These are phyloP conservation scores for Cyanodermella asteris DNA, from an alignment of 2,329 filamentous ascomycete genomes.

Conservation along the genomic window DNA sequence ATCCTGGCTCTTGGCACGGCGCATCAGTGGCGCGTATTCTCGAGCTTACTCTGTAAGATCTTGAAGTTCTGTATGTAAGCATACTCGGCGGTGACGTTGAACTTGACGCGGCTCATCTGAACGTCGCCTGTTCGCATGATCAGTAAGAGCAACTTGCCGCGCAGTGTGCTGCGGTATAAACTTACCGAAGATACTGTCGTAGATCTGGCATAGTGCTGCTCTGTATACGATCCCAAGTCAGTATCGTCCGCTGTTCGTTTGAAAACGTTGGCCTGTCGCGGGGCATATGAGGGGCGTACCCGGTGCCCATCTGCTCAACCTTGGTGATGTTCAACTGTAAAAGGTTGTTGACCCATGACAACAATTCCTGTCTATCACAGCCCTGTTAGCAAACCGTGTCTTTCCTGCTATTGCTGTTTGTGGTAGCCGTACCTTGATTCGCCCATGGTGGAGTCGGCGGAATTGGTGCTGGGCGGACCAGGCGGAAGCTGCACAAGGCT, in stretches of 20 bases:
- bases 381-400: constrained; percentile 2
- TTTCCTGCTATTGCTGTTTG: constrained; percentile 1
- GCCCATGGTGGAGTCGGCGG: constrained; percentile 38
- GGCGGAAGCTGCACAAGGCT: too few species aligned
- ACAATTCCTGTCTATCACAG: constrained; percentile 63
- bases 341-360: constrained; percentile 92
- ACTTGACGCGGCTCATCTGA: constrained; percentile 90
- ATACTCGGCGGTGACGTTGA: constrained; percentile 94
- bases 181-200: constrained; percentile 85
- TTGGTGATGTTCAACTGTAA: constrained; percentile 96
- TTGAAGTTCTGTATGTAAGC: constrained; percentile 98
- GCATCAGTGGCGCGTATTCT: constrained; percentile 1
- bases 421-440: constrained; percentile 34
- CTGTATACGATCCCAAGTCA: too few species aligned
- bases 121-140: constrained; percentile 42
- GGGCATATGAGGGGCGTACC: constrained; percentile 34
- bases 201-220: constrained; percentile 88
- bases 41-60: constrained; percentile 61
- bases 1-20: constrained; percentile 1
- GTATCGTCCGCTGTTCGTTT: constrained; percentile 1
- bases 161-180: constrained; percentile 4
- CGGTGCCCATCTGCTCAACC: constrained; percentile 96
- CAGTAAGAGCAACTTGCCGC: constrained; percentile 2
- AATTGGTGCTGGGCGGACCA: too few species aligned
- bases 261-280: background rate